Base-by-base conservation (phyloP, 495 filamentous ascomycete species). In the Lineolata rhizophorae region DNA sequence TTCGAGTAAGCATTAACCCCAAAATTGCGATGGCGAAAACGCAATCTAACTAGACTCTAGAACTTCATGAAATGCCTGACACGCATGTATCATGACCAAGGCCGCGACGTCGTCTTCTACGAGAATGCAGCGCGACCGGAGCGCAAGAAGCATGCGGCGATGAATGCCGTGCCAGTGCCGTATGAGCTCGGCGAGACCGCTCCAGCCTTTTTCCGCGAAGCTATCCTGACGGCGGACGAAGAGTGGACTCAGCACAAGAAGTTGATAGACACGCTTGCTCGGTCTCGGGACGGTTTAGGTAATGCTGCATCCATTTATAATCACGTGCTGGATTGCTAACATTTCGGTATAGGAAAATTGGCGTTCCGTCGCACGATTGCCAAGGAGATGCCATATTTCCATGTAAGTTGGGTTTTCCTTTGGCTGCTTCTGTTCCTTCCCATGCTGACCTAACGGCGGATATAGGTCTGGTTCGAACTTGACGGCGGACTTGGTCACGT, bases 341-440 rank as follows among this genome's bases (percentile, higher is more conserved):
- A n/a, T n/a, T n/a, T n/a, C n/a, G n/a, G n/a, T n/a, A n/a, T n/a
- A 21, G 90, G 90, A 0, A 76, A 78, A 48, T 47, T 59, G 35
- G 83, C 87, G 27, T 95, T 97, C 53, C 66, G 87, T 2, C 61
- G 71, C 29, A 72, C 66, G 2, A 53, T 97, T 20, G 80, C 74
- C 16, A 94, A 91, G 58, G 87, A 97, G 56, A 91, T 92, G 83
- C 87, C 87, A 16, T 97, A 97, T 49, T 95, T 97, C 52, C 87
- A 97, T 38, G 32, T 32, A n/a, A n/a, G n/a, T n/a, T n/a, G n/a
- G n/a, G n/a, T n/a, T n/a, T n/a, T n/a, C n/a, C n/a, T 26, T 8
- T 8, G 22, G 9, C n/a, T 26, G 8, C n/a, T n/a, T 26, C 22
- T 26, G 22, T 26, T 8, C n/a, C 22, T 8, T 26, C n/a, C n/a